Evolutionary conservation across 2,329 filamentous ascomycete genomes (phyloP).

Genomic region (Setomelanomma holmii): DNA sequence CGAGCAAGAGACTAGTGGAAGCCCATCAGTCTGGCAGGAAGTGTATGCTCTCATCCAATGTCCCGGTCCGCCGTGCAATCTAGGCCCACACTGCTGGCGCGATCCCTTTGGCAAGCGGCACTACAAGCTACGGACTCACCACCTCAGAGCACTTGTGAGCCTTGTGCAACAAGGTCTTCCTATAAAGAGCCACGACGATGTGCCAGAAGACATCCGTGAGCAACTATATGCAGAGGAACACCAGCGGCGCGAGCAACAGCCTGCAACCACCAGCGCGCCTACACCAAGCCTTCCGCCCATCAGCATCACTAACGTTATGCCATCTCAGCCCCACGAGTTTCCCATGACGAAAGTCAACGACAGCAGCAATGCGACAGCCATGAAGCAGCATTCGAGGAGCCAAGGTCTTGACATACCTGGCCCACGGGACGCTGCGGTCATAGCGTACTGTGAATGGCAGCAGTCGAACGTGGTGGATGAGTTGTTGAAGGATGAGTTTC

Average conservation of each 20-base stretch:
- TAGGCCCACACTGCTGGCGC: slow-evolving; percentile 41
- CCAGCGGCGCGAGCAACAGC: slow-evolving; percentile 20
- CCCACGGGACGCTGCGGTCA: slow-evolving; percentile 14
- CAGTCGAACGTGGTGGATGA: slow-evolving; percentile 21
- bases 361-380: background rate
- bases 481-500: slow-evolving; percentile 14
- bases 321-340: slow-evolving; percentile 9
- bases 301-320: slow-evolving; percentile 38
- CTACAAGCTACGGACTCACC: slow-evolving; percentile 36
- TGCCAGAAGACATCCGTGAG: slow-evolving; percentile 38
- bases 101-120: slow-evolving; percentile 43
- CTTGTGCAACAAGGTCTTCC: slow-evolving; percentile 31
- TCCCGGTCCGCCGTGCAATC: slow-evolving; percentile 31
- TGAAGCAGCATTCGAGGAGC: background rate
- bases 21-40: slow-evolving; percentile 30
- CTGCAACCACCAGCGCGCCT: slow-evolving; percentile 18
- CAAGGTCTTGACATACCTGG: slow-evolving; percentile 19
- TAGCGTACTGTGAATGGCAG: slow-evolving; percentile 22
- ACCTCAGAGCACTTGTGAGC: slow-evolving; percentile 39
- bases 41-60: slow-evolving; percentile 43
- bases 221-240: slow-evolving; percentile 42
- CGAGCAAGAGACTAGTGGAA: slow-evolving; percentile 2
- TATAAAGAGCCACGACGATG: slow-evolving; percentile 35
- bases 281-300: slow-evolving; percentile 32
- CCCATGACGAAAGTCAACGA: background rate